Percentiles rank a stretch among this genome's conserved stretches.
Evolutionary conservation across 495 filamentous ascomycete species (phyloP).

Genomic region (Xylaria cubensis): DNA sequence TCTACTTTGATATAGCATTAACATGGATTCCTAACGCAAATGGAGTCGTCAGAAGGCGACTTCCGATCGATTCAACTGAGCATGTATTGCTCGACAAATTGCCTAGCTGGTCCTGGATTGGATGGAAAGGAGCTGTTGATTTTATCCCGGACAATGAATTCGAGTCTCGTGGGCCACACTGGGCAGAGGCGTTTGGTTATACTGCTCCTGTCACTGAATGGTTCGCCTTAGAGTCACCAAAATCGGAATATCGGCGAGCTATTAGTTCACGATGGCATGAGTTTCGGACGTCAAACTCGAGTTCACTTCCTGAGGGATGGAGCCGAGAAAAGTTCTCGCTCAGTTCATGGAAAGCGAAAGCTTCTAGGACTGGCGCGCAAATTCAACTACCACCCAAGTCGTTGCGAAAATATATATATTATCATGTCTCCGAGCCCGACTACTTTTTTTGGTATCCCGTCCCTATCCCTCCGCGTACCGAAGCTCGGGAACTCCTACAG

Average conservation of each 20-base stretch:
- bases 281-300: background rate
- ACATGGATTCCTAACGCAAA: background rate
- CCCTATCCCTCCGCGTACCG: background rate
- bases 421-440: background rate
- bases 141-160: conserved; percentile 4
- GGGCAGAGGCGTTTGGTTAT: background rate
- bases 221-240: background rate
- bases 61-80: background rate
- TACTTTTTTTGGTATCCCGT: conserved; percentile 10
- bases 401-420: background rate
- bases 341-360: background rate
- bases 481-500: background rate
- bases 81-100: background rate
- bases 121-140: background rate
- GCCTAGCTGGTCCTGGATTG: conserved; percentile 11
- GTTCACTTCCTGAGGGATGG: background rate
- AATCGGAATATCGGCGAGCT: background rate
- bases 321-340: background rate
- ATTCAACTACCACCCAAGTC: conserved; percentile 6
- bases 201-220: background rate
- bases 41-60: background rate
- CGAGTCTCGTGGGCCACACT: conserved; percentile 2
- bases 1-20: conserved; percentile 6
- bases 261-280: background rate
- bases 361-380: background rate